These are phyloP conservation scores for Xylaria telfairii DNA, from an alignment of 495 filamentous ascomycete species.

Conservation along the genomic window DNA sequence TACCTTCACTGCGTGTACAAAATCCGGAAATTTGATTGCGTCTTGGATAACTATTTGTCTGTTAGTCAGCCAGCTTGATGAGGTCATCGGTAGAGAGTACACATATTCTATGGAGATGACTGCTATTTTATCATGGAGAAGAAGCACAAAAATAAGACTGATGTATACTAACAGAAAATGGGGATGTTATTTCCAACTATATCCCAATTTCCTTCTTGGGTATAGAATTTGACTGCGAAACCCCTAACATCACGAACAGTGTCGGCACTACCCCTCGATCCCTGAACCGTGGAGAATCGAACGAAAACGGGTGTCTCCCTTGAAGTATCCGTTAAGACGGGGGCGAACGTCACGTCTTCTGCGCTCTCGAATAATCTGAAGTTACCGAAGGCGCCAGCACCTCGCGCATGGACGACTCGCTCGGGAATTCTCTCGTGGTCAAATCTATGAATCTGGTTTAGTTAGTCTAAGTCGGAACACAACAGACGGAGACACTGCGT, in stretches of 20 bases:
- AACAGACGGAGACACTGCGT: constrained; percentile 5
- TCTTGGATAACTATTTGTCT: constrained; percentile 34
- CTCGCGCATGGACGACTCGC: constrained; percentile 87
- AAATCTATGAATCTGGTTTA: constrained; percentile 72
- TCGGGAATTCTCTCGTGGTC: constrained; percentile 91
- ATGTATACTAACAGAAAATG: constrained; percentile 57
- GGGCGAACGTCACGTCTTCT: constrained; percentile 71
- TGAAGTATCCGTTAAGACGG: constrained; percentile 78
- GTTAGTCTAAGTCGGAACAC: neutral
- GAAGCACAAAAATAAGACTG: neutral
- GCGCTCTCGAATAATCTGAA: constrained; percentile 77
- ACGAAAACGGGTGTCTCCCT: constrained; percentile 80
- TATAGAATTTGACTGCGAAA: constrained; percentile 81
- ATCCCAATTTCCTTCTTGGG: constrained; percentile 65
- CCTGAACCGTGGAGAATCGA: constrained; percentile 85
- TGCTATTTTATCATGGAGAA: neutral
- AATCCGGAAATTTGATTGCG: constrained; percentile 75
- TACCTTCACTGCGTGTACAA: constrained; percentile 75
- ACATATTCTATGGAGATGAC: neutral
- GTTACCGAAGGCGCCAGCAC: constrained; percentile 81
- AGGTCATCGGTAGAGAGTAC: too few relatives aligned
- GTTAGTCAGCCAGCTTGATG: neutral
- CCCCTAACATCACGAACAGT: constrained; percentile 84
- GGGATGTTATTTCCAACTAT: constrained; percentile 72
- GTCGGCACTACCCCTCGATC: constrained; percentile 77